These are phyloP conservation scores for Aspergillus versicolor DNA, from an alignment of 2,329 filamentous ascomycete genomes.

Conservation along the genomic window DNA sequence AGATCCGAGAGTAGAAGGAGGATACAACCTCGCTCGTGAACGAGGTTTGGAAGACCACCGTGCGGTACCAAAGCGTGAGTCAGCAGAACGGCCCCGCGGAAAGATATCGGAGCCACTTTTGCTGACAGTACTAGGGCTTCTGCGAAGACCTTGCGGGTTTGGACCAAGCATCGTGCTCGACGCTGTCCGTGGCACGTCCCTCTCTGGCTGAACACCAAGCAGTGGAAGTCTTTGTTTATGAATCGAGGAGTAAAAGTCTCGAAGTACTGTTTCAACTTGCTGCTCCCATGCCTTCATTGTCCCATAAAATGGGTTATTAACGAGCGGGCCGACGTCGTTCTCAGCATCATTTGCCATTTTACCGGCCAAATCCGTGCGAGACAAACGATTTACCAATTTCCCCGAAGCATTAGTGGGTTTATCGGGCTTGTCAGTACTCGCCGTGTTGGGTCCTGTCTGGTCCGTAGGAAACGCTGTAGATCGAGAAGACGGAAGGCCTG, in stretches of 20 bases:
- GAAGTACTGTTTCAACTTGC: constrained; percentile 86
- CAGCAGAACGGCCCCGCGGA: constrained; percentile 68
- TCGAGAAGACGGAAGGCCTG: constrained; percentile 8
- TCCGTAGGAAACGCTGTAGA: constrained; percentile 13
- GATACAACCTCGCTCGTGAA: constrained; percentile 73
- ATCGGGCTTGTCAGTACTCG: constrained; percentile 22
- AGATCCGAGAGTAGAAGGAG: constrained; percentile 78
- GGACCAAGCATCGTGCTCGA: constrained; percentile 70
- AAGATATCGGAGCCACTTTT: constrained; percentile 82
- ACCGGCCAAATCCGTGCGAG: constrained; percentile 27
- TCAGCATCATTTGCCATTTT: constrained; percentile 32
- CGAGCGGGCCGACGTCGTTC: constrained; percentile 61
- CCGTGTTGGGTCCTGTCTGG: constrained; percentile 18
- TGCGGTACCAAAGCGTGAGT: constrained; percentile 62
- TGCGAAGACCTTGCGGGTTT: constrained; percentile 66
- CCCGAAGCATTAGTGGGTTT: constrained; percentile 19
- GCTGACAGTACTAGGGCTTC: constrained; percentile 86
- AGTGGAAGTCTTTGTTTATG: constrained; percentile 82
- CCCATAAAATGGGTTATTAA: constrained; percentile 74
- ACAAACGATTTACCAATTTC: constrained; percentile 26
- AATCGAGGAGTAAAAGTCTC: constrained; percentile 88
- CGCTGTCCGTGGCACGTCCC: constrained; percentile 36
- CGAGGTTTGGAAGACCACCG: constrained; percentile 85
- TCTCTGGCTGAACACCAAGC: constrained; percentile 64
- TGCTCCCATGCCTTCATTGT: constrained; percentile 78